Evolutionary conservation across 768 basidiomycete genomes (phyloP).

Genomic region (Rhizopogon vinicolor): DNA sequence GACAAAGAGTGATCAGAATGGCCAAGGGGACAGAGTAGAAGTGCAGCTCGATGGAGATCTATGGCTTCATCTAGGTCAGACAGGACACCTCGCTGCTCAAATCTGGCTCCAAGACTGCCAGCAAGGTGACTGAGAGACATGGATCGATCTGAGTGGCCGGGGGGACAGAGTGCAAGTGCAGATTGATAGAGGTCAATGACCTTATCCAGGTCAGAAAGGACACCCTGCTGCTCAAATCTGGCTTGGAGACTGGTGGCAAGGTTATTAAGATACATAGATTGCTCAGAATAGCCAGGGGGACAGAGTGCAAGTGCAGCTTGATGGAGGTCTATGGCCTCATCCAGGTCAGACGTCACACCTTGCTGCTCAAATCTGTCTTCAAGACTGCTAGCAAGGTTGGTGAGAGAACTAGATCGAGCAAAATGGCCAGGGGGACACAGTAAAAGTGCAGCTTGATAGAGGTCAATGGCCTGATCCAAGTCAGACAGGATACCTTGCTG

Average conservation of each 20-base stretch:
- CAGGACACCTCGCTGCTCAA: not conserved
- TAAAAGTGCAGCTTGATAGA: not conserved
- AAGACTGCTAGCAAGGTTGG: not conserved
- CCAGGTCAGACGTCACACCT: slow-evolving; percentile 5
- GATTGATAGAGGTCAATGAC: not conserved
- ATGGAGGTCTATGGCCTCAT: slow-evolving; percentile 9
- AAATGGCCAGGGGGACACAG: slow-evolving; percentile 5
- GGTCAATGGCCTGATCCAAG: slow-evolving; percentile 10
- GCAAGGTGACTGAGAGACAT: slow-evolving; percentile 9
- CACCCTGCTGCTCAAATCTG: not conserved
- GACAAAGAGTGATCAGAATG: not conserved
- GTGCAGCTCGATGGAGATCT: slow-evolving; percentile 5
- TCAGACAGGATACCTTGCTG: slow-evolving; percentile 2
- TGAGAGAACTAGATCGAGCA: too few species aligned
- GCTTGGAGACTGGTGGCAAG: slow-evolving; percentile 11
- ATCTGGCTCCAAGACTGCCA: not conserved
- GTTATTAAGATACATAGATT: slow-evolving; percentile 2
- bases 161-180: not conserved
- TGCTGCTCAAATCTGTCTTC: not conserved
- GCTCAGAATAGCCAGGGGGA: slow-evolving; percentile 6
- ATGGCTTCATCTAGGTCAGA: slow-evolving; percentile 17
- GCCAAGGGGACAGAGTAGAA: not conserved
- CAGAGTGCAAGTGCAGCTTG: not conserved
- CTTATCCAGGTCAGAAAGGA: slow-evolving; percentile 2
- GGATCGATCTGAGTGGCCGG: not conserved